Evolutionary conservation across 345 rosid species (phyloP), one percentile per base, ranked within the genome.

Genomic region (Cardamine chenopodiifolia): DNA sequence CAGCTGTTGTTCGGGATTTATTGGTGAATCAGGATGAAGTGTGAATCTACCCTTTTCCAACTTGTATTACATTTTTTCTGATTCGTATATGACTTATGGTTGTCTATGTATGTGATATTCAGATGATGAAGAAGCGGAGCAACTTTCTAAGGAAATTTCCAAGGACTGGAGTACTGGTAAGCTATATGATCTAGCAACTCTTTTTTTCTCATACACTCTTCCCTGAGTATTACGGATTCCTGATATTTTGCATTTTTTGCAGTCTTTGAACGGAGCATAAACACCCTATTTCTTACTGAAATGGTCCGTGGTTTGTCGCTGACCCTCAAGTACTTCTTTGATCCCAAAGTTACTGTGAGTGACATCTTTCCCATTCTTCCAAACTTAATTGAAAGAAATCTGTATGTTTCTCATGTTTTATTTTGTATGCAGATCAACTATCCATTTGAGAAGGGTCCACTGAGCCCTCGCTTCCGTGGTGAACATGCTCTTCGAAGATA

Each of bases 381-480:
- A 5, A 52, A 22, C 57, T 22, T 32, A 4, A 5, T 22, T 72
- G 69, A 78, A 58, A 39, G 19, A 40, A 65, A 18, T 17, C 20
- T 66, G 4, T 50, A 52, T 39, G 52, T 71, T 77, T 37, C 66
- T 42, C 49, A 74, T 54, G 20, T 20, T 45, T 7, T 35, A 6
- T 31, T 70, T 39, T 71, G 10, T 73, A 9, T 80, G 72, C 86
- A 92, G 99, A 96, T 96, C 82, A 96, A 92, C 82, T 96, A 96
- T 79, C 98, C 99, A 9, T 95, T 95, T 82, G 99, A 92, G 87
- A 95, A 95, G 84, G 99, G 99, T 58, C 99, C 97, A 55, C 61
- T 92, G 84, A 96, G 99, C 79, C 99, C 98, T 39, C 90, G 97
- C 20, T 92, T 96, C 83, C 96, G 93, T 59, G 98, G 99, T 61